Evolutionary conservation across 768 basidiomycete species (phyloP).

Genomic region (Boletus huronensis): DNA sequence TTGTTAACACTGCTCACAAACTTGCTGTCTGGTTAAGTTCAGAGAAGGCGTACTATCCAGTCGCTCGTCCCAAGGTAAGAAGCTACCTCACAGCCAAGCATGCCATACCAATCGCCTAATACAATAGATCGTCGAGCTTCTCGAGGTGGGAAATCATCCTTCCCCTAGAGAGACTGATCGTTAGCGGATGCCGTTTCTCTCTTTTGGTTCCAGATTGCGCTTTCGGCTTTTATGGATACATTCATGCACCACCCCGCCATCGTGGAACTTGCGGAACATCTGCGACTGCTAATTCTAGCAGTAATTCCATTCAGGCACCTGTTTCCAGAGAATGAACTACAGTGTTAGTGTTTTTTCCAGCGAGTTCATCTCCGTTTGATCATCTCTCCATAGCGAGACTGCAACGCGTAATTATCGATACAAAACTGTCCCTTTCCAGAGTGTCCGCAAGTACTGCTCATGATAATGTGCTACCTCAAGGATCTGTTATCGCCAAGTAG

Average conservation of each 20-base stretch:
- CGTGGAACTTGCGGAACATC: slow-evolving; percentile 2
- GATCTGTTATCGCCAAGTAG: slow-evolving; percentile 4
- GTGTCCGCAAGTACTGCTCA: background rate
- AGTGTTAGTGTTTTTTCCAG: slow-evolving; percentile 12
- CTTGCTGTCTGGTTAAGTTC: slow-evolving; percentile 44
- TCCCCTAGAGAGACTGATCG: background rate
- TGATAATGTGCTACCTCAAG: background rate
- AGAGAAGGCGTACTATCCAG: slow-evolving; percentile 50
- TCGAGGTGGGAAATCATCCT: slow-evolving; percentile 38
- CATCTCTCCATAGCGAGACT: slow-evolving; percentile 17
- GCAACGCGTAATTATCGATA: slow-evolving; percentile 13
- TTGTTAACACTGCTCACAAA: slow-evolving; percentile 29
- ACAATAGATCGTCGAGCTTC: slow-evolving; percentile 48
- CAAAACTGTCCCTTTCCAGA: background rate
- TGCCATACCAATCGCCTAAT: background rate
- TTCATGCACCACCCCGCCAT: slow-evolving; percentile 3
- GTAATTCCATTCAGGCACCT: slow-evolving; percentile 18
- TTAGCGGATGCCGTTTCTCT: background rate
- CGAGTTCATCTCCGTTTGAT: background rate
- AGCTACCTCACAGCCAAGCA: background rate
- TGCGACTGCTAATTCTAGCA: slow-evolving; percentile 19
- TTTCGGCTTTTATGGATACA: slow-evolving; percentile 11
- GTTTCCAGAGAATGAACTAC: slow-evolving; percentile 24
- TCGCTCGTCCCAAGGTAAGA: slow-evolving; percentile 47
- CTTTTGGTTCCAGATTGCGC: slow-evolving; percentile 20